phyloP scores from a whole-genome alignment of 306 rosid species.

The Pueraria montana region DNA sequence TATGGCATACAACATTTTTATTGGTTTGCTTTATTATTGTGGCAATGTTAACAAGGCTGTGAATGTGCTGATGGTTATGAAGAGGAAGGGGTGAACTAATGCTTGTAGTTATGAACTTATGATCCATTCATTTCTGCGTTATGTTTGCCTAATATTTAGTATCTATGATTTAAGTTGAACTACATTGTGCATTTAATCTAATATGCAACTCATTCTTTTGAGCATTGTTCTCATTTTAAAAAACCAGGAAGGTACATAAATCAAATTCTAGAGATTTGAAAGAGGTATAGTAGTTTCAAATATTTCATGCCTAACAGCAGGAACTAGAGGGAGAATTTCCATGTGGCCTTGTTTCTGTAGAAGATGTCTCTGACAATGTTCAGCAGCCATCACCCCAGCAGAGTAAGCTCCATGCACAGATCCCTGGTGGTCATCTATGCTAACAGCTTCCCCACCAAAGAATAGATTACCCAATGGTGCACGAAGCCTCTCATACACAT shows the following conservation, averaged over 20 bases:
- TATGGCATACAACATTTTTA: too few species aligned
- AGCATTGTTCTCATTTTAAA: background rate
- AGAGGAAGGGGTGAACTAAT: too few species aligned
- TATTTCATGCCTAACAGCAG: background rate
- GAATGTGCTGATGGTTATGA: too few species aligned
- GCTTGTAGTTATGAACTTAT: too few species aligned
- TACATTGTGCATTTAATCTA: background rate
- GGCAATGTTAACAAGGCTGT: too few species aligned
- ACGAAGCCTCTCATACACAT: constrained; percentile 53
- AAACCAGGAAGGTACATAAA: background rate
- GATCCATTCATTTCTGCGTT: constrained; percentile 70
- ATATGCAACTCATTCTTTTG: background rate
- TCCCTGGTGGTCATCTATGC: constrained; percentile 1
- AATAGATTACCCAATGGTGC: background rate
- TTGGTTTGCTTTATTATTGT: too few species aligned
- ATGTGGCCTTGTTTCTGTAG: background rate
- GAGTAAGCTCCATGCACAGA: constrained; percentile 10
- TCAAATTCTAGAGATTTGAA: background rate
- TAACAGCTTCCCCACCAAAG: constrained; percentile 12
- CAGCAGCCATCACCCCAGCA: background rate
- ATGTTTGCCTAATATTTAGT: constrained; percentile 68
- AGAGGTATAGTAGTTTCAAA: background rate
- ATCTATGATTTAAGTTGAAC: background rate
- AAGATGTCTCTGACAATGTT: constrained; percentile 3
- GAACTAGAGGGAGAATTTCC: background rate